A percentile compares a stretch with the other conserved stretches of the same genome.
Evolutionary conservation across 2,329 filamentous ascomycete species (phyloP).

Genomic region (Erysiphe neolycopersici): DNA sequence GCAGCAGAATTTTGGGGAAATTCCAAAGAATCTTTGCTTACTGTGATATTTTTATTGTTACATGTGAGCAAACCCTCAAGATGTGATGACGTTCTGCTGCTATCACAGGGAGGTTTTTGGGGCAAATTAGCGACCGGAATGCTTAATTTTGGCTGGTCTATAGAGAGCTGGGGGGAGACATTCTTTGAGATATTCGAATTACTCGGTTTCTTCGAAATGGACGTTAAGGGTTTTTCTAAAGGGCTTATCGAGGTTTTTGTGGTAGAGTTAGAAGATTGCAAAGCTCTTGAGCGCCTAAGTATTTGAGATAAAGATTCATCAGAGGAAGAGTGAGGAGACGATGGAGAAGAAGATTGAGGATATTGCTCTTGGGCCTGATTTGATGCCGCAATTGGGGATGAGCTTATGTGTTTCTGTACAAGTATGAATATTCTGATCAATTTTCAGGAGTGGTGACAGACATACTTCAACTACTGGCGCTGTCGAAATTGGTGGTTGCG

Average conservation of each 20-base stretch:
- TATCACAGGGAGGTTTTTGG: no score
- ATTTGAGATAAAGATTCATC: slow-evolving; percentile 1
- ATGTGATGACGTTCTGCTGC: no score
- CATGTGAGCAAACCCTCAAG: no score
- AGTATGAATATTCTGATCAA: not conserved
- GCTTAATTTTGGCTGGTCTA: no score
- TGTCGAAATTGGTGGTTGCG: not conserved
- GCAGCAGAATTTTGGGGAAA: not conserved
- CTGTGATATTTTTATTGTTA: no score
- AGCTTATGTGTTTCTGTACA: not conserved
- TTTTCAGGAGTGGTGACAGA: not conserved
- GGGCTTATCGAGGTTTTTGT: not conserved
- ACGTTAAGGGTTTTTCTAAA: not conserved
- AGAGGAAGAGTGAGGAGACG: not conserved
- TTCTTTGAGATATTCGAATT: not conserved
- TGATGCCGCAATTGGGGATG: not conserved
- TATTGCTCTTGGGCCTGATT: not conserved
- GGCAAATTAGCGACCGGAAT: no score
- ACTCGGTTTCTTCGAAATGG: not conserved
- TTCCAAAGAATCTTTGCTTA: not conserved
- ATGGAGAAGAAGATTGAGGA: not conserved
- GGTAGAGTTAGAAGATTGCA: not conserved
- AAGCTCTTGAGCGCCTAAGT: not conserved
- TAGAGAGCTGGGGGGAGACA: not conserved
- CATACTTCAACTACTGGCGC: not conserved